Conservation (phyloP, 352 stramenopile genomes). For the Elongisporangium undulatum region DNA sequence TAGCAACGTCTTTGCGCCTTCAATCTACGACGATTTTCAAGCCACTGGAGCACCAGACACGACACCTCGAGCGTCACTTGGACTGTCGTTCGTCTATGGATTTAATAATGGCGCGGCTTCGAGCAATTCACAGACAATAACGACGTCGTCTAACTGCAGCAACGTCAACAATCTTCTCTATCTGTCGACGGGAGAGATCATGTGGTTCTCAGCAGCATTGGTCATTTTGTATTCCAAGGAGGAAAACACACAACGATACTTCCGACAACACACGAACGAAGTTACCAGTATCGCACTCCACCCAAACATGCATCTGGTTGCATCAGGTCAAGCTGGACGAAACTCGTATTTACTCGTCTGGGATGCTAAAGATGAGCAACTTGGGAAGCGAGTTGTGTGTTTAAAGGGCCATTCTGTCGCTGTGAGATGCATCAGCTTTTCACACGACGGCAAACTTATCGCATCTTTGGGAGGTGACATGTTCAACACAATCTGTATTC, state of each 20-base stretch:
- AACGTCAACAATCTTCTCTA: conserved; percentile 50
- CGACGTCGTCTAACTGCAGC: conserved; percentile 18
- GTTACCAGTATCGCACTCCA: conserved; percentile 51
- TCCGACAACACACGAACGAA: conserved; percentile 56
- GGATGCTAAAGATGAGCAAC: conserved; percentile 52
- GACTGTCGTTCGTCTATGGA: conserved; percentile 62
- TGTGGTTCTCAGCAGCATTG: conserved; percentile 58
- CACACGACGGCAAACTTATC: conserved; percentile 63
- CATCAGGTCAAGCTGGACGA: conserved; percentile 50
- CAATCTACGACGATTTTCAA: conserved; percentile 29
- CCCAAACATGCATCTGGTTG: conserved; percentile 54
- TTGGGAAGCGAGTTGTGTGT: conserved; percentile 49
- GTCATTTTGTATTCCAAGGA: conserved; percentile 56
- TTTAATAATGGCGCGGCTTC: conserved; percentile 33
- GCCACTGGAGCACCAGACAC: conserved; percentile 5
- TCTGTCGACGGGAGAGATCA: conserved; percentile 47
- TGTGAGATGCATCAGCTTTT: conserved; percentile 63
- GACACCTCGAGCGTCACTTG: conserved; percentile 30
- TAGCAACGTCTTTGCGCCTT: conserved; percentile 63
- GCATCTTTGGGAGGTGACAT: conserved; percentile 65
- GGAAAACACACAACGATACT: conserved; percentile 49
- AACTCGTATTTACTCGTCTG: conserved; percentile 64
- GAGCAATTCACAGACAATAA: conserved; percentile 5
- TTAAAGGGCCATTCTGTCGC: conserved; percentile 50
- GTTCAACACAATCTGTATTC: conserved; percentile 76